Conservation (phyloP, 2,329 filamentous ascomycete species). For the Aspergillus eucalypticola region DNA sequence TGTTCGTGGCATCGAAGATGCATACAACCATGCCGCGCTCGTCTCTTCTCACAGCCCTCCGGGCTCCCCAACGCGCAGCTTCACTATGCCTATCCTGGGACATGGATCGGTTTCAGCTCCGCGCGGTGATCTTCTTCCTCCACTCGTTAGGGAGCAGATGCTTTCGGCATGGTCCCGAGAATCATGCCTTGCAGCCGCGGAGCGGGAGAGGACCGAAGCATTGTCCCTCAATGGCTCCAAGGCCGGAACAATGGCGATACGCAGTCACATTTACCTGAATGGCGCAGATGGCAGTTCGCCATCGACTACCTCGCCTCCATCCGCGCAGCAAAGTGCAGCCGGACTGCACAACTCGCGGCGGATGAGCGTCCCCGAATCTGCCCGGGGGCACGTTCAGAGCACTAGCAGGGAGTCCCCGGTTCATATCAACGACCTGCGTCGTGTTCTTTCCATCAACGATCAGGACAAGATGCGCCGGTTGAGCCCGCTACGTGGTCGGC, state of each 20-base stretch:
- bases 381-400: conserved; percentile 36
- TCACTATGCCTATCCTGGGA: conserved; percentile 63
- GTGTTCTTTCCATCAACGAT: conserved; percentile 47
- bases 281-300: conserved; percentile 35
- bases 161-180: conserved; percentile 79
- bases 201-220: conserved; percentile 67
- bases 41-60: conserved; percentile 71
- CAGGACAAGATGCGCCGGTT: conserved; percentile 38
- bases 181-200: conserved; percentile 65
- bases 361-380: conserved; percentile 40
- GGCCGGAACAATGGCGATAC: conserved; percentile 53
- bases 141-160: conserved; percentile 71
- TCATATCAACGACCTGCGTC: conserved; percentile 50
- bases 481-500: conserved; percentile 46
- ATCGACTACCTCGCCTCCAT: conserved; percentile 27
- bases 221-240: conserved; percentile 76
- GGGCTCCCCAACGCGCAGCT: conserved; percentile 65
- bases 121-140: conserved; percentile 61
- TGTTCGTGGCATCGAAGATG: conserved; percentile 70
- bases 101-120: conserved; percentile 40
- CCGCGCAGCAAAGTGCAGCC: conserved; percentile 26
- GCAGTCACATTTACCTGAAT: conserved; percentile 32
- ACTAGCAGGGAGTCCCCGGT: conserved; percentile 49
- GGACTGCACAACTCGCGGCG: conserved; percentile 35
- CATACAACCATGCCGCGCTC: conserved; percentile 63